Base-by-base conservation (phyloP, 805 yeast genomes). In the Cyberlindnera japonica region DNA sequence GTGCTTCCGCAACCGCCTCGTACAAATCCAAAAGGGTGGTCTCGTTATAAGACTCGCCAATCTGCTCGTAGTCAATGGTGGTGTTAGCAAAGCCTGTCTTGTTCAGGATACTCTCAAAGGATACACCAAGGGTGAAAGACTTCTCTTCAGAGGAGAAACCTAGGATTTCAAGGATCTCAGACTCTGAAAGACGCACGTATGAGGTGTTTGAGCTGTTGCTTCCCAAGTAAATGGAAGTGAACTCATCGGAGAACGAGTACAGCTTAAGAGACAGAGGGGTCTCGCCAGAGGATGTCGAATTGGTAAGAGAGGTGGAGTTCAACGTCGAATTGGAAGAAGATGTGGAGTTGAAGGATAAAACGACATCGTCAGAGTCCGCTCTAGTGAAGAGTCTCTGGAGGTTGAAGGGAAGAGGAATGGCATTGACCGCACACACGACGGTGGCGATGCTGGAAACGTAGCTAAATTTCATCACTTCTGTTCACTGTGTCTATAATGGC, bases 41-140 rank as follows among this genome's bases (percentile, higher is more conserved):
- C 15, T 39, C 44, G 34, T 44, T 44, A 33, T 23, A 40, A 11
- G 40, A 23, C 16, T 30, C 30, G 6, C 66, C 67, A 15, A 72
- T 55, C 38, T 71, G 73, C 44, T 68, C 68, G 17, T 73, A 68
- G 47, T 68, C 74, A 10, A 26, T 24, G 13, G 43, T 33, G n/a
- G 29, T 9, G 20, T 34, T 32, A 10, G 15, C 10, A 6, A 40
- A n/a, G n/a, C 36, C 32, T 4, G 47, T 20, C 16, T 29, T 4
- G 33, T 44, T 35, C 26, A 47, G 24, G 10, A 44, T 13, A 10
- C 34, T 25, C 15, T 27, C 41, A 5, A 40, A 43, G 23, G 39
- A 18, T 17, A 40, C 15, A 5, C 19, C 14, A 10, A 14, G 4
- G 13, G 33, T 20, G 19, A 30, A 22, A 34, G 22, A 27, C 12